Conservation (phyloP, 192 early-diverging fungal species). For the Coemansia sp. region DNA sequence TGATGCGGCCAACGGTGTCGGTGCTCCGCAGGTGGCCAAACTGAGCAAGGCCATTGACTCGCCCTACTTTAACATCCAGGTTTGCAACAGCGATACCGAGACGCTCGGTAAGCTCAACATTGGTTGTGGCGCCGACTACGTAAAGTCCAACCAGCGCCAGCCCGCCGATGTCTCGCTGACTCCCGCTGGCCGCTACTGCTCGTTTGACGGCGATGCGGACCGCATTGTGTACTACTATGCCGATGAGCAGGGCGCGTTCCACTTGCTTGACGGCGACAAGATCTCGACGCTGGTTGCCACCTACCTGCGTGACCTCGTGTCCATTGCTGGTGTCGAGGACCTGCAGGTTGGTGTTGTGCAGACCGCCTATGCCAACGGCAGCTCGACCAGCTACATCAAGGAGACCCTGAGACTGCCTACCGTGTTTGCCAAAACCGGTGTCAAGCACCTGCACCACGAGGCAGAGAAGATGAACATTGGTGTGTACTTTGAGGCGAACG, state of each 20-base stretch:
- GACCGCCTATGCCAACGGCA: constrained; percentile 99
- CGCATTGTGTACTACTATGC: constrained; percentile 95
- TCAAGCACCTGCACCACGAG: constrained; percentile 99
- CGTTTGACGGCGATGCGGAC: constrained; percentile 98
- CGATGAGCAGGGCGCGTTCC: constrained; percentile 72
- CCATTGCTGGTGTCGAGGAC: constrained; percentile 68
- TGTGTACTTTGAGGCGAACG: constrained; percentile 99
- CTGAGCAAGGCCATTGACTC: constrained; percentile 63
- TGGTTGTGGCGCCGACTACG: constrained; percentile 95
- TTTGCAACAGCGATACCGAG: constrained; percentile 74
- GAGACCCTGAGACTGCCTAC: constrained; percentile 91
- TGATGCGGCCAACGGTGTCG: constrained; percentile 96
- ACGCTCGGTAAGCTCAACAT: constrained; percentile 78
- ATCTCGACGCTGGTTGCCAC: constrained; percentile 92
- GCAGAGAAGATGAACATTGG: constrained; percentile 96
- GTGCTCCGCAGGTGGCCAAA: constrained; percentile 83
- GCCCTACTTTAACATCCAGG: constrained; percentile 60
- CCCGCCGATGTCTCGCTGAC: constrained; percentile 66
- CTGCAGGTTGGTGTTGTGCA: constrained; percentile 95
- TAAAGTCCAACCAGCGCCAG: constrained; percentile 84
- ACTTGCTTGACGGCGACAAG: constrained; percentile 97
- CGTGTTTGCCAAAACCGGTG: constrained; percentile 93
- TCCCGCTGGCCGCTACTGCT: constrained; percentile 73
- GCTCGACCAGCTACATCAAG: constrained; percentile 87
- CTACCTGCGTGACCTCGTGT: constrained; percentile 89